A percentile compares a stretch with the other conserved stretches of the same genome.
These are phyloP conservation scores for Oleoguttula mirabilis DNA, from an alignment of 495 filamentous ascomycete species.

Conservation along the genomic window DNA sequence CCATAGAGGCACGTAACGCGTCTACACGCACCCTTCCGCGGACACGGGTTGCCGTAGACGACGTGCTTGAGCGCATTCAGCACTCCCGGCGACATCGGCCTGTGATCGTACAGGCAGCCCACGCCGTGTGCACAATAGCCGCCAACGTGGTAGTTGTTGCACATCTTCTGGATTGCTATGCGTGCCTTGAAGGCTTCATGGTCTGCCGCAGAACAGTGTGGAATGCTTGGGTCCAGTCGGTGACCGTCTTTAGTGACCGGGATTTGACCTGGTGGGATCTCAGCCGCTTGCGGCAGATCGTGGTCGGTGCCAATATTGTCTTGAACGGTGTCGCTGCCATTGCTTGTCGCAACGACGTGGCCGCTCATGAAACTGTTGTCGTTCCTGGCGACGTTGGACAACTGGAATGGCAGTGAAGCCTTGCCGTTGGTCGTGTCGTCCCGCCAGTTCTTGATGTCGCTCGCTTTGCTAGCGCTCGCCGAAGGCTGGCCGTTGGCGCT, in stretches of 20 bases:
- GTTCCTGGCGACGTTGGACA: conserved; percentile 2
- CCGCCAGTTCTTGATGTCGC: conserved; percentile 8
- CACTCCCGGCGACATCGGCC: conserved; percentile 7
- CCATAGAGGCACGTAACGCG: conserved; percentile 18
- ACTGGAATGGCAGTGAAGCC: background rate
- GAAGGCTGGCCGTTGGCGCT: conserved; percentile 1
- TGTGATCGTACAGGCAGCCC: conserved; percentile 23
- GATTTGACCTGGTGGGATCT: conserved; percentile 16
- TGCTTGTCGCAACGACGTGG: too few species aligned
- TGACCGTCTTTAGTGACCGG: conserved; percentile 22
- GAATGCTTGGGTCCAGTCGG: conserved; percentile 22
- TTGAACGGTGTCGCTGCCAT: background rate
- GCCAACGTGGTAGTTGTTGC: conserved; percentile 23
- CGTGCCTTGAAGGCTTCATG: conserved; percentile 16
- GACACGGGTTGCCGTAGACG: conserved; percentile 17
- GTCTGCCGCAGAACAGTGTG: conserved; percentile 9
- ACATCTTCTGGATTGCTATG: conserved; percentile 21
- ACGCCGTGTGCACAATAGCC: conserved; percentile 11
- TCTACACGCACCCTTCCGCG: conserved; percentile 19
- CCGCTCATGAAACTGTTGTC: conserved; percentile 12
- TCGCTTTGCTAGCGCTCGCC: background rate
- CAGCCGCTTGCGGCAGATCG: conserved; percentile 4
- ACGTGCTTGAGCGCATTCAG: conserved; percentile 18
- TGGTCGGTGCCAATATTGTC: background rate
- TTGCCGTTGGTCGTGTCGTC: background rate